Evolutionary conservation across 768 basidiomycete species (phyloP).

Genomic region (Podaxis mareebaensis): DNA sequence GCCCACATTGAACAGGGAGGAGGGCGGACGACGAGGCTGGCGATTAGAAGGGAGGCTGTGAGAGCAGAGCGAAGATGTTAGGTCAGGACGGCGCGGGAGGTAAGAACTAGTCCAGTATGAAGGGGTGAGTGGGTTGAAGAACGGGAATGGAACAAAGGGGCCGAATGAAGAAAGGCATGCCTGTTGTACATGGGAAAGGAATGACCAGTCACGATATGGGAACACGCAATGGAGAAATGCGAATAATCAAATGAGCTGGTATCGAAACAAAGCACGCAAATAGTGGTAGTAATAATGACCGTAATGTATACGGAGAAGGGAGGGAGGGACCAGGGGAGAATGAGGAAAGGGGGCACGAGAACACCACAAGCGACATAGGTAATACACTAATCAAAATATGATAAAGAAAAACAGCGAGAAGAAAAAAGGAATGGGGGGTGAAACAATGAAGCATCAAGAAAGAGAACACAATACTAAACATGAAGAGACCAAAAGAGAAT

Average conservation of each 20-base stretch:
- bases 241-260: slow-evolving; percentile 12
- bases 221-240: slow-evolving; percentile 7
- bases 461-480: slow-evolving; percentile 9
- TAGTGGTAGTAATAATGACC: background rate
- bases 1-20: background rate
- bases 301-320: slow-evolving; percentile 2
- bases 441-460: slow-evolving; percentile 12
- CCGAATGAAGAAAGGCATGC: slow-evolving; percentile 8
- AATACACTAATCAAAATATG: slow-evolving; percentile 18
- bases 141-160: background rate
- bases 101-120: background rate
- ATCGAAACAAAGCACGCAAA: slow-evolving; percentile 13
- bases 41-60: background rate
- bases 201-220: slow-evolving; percentile 10
- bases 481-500: slow-evolving; percentile 7
- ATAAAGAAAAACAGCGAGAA: slow-evolving; percentile 17
- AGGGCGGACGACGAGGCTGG: background rate
- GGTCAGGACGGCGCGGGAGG: background rate
- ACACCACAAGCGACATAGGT: slow-evolving; percentile 11
- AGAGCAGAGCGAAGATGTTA: background rate
- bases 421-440: slow-evolving; percentile 10
- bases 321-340: background rate
- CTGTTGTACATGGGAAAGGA: slow-evolving; percentile 3
- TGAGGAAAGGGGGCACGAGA: background rate
- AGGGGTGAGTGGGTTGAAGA: background rate